phyloP scores from a whole-genome alignment of 352 stramenopile species.

The Globisporangium recalcitrans region DNA sequence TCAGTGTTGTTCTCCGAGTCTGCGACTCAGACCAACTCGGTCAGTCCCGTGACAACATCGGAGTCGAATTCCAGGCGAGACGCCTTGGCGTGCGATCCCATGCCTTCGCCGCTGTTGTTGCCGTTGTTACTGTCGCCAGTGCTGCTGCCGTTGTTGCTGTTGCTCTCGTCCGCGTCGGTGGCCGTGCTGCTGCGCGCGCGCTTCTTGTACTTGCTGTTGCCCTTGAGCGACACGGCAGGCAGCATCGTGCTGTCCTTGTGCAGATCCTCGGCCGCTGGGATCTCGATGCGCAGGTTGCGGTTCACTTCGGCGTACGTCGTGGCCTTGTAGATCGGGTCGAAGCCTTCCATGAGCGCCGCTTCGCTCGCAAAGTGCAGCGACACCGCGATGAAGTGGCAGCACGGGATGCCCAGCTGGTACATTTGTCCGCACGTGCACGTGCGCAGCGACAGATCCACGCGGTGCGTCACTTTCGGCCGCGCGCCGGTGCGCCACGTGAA shows the following conservation, averaged over 20 bases:
- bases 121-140: neutral
- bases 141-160: neutral
- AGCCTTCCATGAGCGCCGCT: constrained; percentile 49
- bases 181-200: constrained; percentile 25
- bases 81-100: constrained; percentile 30
- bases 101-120: neutral
- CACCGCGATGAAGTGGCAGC: constrained; percentile 70
- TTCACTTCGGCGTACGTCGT: constrained; percentile 51
- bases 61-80: constrained; percentile 58
- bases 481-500: constrained; percentile 72
- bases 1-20: neutral
- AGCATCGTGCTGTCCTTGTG: constrained; percentile 64
- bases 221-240: constrained; percentile 40
- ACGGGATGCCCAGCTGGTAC: constrained; percentile 69
- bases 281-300: constrained; percentile 69
- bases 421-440: constrained; percentile 72
- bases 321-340: constrained; percentile 75
- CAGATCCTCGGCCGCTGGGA: constrained; percentile 61
- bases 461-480: constrained; percentile 70
- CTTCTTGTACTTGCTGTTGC: constrained; percentile 53
- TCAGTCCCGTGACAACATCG: constrained; percentile 51
- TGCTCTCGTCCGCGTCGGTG: neutral
- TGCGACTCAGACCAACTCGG: constrained; percentile 56
- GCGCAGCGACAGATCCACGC: constrained; percentile 58
- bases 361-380: constrained; percentile 67